Conservation (phyloP, 2,329 filamentous ascomycete genomes). For the Exophiala dermatitidis region DNA sequence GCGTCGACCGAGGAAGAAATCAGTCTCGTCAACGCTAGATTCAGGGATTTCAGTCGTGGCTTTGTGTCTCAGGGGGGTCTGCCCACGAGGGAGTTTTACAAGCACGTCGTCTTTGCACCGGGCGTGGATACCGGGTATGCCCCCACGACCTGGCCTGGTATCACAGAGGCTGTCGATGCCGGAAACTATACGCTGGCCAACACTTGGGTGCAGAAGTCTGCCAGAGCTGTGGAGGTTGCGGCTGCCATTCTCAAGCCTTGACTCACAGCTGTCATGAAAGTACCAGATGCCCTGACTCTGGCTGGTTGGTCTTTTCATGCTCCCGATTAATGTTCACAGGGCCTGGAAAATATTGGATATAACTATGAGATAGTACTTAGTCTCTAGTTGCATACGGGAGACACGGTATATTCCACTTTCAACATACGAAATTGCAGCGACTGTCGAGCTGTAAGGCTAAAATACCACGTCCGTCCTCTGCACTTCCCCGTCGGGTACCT, state of each 20-base stretch:
- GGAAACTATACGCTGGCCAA: conserved; percentile 24
- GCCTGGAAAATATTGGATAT: background rate
- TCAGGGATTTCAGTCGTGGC: conserved; percentile 40
- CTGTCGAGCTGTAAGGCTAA: too few species aligned
- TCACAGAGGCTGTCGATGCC: conserved; percentile 27
- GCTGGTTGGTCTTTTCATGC: too few species aligned
- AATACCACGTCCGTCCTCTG: background rate
- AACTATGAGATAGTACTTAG: background rate
- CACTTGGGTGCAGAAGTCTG: conserved; percentile 26
- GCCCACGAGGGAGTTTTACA: conserved; percentile 40
- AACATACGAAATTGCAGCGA: too few species aligned
- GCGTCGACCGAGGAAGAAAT: conserved; percentile 25
- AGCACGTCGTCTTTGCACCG: conserved; percentile 43
- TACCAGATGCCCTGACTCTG: too few species aligned
- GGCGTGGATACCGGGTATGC: conserved; percentile 35
- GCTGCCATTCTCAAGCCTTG: conserved; percentile 22
- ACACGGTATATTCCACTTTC: too few species aligned
- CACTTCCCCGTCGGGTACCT: background rate
- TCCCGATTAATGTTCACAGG: too few species aligned
- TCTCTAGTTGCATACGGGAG: background rate
- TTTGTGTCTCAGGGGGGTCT: conserved; percentile 43
- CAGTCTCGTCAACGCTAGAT: conserved; percentile 39
- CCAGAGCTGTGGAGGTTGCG: conserved; percentile 25
- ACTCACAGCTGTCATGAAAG: background rate
- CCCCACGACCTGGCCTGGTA: conserved; percentile 26